phyloP scores from a whole-genome alignment of 306 rosid genomes.

The Dryas octopetala region DNA sequence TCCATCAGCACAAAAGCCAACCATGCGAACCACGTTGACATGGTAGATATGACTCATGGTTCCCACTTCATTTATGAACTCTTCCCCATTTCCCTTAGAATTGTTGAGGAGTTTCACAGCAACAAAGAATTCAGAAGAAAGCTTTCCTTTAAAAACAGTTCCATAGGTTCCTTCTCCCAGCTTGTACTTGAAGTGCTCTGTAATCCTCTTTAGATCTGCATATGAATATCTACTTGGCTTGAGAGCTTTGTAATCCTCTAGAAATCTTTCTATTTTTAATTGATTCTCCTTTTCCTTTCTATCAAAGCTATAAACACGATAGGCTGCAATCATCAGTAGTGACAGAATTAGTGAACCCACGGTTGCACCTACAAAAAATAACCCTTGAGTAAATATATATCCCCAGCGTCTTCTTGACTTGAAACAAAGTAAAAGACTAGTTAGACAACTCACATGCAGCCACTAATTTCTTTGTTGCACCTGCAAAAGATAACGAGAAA shows the following conservation, averaged over 20 bases:
- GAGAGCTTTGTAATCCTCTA: constrained; percentile 37
- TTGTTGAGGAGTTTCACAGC: constrained; percentile 3
- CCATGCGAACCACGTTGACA: constrained; percentile 42
- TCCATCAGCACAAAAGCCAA: too few species aligned
- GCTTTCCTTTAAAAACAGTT: constrained; percentile 33
- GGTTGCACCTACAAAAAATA: constrained; percentile 25
- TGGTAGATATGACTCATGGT: constrained; percentile 42
- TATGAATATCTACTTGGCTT: constrained; percentile 44
- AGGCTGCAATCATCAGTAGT: constrained; percentile 6
- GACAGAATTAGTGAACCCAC: constrained; percentile 19
- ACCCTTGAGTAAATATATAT: too few species aligned
- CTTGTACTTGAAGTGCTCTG: constrained; percentile 28
- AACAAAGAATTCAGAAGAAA: constrained; percentile 20
- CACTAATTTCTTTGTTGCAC: too few species aligned
- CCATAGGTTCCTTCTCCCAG: constrained; percentile 42
- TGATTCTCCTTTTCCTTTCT: constrained; percentile 18
- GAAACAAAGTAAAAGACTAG: neutral
- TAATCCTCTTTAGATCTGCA: constrained; percentile 36
- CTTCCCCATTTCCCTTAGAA: constrained; percentile 7
- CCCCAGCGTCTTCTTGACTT: too few species aligned
- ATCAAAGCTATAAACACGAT: constrained; percentile 11
- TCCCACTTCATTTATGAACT: constrained; percentile 20
- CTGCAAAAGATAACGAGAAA: too few species aligned
- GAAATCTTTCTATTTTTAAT: constrained; percentile 32
- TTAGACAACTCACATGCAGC: too few species aligned